Conservation (phyloP, 176 grass and related monocot genomes). For the Stipa capillata region DNA sequence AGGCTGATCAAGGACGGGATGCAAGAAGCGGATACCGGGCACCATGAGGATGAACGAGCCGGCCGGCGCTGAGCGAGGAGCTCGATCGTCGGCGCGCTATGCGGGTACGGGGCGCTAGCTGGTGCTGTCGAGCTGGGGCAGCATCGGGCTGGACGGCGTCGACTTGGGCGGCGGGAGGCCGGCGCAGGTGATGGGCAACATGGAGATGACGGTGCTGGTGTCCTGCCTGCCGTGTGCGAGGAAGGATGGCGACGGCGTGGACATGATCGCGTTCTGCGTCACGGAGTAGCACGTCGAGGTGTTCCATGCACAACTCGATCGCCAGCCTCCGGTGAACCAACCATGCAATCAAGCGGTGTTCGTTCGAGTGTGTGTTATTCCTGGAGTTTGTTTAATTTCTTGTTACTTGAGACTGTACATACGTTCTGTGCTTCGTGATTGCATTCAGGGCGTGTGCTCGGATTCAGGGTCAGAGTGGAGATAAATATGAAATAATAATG, state of each 20-base stretch:
- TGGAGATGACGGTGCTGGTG: neutral
- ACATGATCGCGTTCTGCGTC: neutral
- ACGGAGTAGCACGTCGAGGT: neutral
- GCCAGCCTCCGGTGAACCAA: neutral
- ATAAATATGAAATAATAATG: no score
- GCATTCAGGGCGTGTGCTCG: no score
- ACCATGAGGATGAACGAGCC: neutral
- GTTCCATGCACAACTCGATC: neutral
- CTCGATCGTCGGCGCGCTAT: neutral
- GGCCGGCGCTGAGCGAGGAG: neutral
- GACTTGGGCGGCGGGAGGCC: constrained; percentile 8
- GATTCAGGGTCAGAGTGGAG: no score
- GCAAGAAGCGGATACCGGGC: neutral
- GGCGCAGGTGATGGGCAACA: neutral
- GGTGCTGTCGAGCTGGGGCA: neutral
- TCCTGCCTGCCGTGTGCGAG: neutral
- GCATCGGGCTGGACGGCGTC: neutral
- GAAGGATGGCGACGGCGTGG: neutral
- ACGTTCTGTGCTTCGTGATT: no score
- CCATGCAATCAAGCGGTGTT: no score
- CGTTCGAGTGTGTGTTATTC: no score
- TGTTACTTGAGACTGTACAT: no score
- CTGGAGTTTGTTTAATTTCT: no score
- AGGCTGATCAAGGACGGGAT: constrained; percentile 4
- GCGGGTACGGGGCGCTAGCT: neutral